These are phyloP conservation scores for Desmodesmus armatus DNA, from an alignment of 139 green algal genomes.

Conservation along the genomic window DNA sequence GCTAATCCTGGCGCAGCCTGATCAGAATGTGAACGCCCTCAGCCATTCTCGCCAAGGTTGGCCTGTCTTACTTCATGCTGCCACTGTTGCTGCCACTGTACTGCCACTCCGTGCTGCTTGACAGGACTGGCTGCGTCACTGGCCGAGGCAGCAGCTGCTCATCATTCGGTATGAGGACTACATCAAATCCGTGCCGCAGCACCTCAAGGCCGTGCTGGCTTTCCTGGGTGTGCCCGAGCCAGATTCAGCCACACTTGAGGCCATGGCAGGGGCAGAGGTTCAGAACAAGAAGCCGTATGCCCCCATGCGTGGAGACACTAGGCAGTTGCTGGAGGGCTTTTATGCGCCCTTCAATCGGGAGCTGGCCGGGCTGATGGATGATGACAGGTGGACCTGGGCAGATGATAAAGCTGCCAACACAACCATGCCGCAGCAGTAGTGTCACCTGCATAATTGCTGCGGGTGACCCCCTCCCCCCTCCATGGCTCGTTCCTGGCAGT, in stretches of 20 bases:
- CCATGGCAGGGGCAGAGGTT: slow-evolving; percentile 5
- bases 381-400: too few relatives aligned
- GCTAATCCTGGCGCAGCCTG: too few relatives aligned
- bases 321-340: slow-evolving; percentile 37
- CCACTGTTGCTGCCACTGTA: too few relatives aligned
- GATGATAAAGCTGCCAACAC: too few relatives aligned
- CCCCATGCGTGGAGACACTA: slow-evolving; percentile 45
- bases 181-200: slow-evolving; percentile 33
- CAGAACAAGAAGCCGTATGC: slow-evolving; percentile 24
- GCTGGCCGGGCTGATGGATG: slow-evolving; percentile 28
- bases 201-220: slow-evolving; percentile 57
- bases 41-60: too few relatives aligned
- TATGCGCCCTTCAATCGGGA: slow-evolving; percentile 46
- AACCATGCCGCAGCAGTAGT: too few relatives aligned
- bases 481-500: too few relatives aligned
- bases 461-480: too few relatives aligned
- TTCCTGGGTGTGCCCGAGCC: slow-evolving; percentile 44
- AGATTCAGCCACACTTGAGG: not conserved
- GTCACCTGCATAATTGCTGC: too few relatives aligned
- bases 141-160: slow-evolving; percentile 65
- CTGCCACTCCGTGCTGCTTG: slow-evolving; percentile 5
- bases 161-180: slow-evolving; percentile 74
- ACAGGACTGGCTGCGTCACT: slow-evolving; percentile 61
- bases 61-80: too few relatives aligned
- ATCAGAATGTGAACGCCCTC: too few relatives aligned